phyloP scores from a whole-genome alignment of 2,329 filamentous ascomycete species.

The Chaetomium sp. region DNA sequence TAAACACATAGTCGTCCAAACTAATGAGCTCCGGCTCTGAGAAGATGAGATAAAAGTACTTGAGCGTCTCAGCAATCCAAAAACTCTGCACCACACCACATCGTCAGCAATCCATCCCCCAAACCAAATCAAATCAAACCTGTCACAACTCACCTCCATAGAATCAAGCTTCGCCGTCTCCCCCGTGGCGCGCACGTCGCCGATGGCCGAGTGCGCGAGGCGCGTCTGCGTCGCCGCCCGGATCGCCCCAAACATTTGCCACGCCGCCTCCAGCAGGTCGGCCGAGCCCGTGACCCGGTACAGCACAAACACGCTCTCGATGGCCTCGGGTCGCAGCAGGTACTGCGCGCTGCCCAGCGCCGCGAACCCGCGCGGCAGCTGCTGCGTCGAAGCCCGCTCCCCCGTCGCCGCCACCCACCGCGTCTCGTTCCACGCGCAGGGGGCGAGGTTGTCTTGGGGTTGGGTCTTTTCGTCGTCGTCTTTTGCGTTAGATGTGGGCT shows the following conservation, averaged over 20 bases:
- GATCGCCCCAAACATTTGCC: slow-evolving; percentile 52
- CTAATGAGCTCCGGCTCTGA: slow-evolving; percentile 63
- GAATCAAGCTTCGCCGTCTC: slow-evolving; percentile 48
- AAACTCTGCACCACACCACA: slow-evolving; percentile 51
- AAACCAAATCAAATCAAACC: background rate
- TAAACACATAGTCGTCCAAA: slow-evolving; percentile 70
- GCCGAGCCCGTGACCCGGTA: slow-evolving; percentile 53
- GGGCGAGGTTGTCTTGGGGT: background rate
- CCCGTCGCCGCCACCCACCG: slow-evolving; percentile 36
- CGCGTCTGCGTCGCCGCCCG: slow-evolving; percentile 47
- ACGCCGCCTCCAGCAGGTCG: slow-evolving; percentile 49
- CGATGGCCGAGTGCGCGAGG: slow-evolving; percentile 48
- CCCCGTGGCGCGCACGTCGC: slow-evolving; percentile 49
- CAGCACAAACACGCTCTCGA: slow-evolving; percentile 56
- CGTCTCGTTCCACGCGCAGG: slow-evolving; percentile 38
- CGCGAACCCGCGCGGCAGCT: slow-evolving; percentile 59
- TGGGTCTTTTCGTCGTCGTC: background rate
- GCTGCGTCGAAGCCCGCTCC: slow-evolving; percentile 37
- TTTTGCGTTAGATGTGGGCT: slow-evolving; percentile 27
- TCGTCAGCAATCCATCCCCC: slow-evolving; percentile 3
- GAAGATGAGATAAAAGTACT: slow-evolving; percentile 77
- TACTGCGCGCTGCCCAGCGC: slow-evolving; percentile 51
- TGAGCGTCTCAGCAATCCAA: slow-evolving; percentile 75
- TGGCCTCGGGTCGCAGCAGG: slow-evolving; percentile 52
- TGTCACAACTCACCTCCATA: slow-evolving; percentile 36